Evolutionary conservation across 208 protist species (phyloP), one percentile per base, ranked within the genome.

Genomic region (Acanthamoeba triangularis): DNA sequence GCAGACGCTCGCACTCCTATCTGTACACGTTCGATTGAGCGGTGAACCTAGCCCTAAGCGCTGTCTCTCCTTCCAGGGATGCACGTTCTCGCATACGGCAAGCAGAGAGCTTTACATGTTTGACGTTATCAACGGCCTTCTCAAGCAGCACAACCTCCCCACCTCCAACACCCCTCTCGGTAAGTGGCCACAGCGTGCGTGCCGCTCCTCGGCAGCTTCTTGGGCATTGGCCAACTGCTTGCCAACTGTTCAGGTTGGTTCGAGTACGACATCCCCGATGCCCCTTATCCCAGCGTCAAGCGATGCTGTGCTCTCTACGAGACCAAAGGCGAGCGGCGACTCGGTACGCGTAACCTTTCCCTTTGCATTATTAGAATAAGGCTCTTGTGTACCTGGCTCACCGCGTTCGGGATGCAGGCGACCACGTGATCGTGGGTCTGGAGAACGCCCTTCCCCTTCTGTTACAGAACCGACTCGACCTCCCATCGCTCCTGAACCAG

Each of bases 241-340:
- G 16, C 11, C 25, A 67, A 63, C 37, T 72, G 8, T 44, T 28
- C 28, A 95, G 93, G 93, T 0, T 95, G 93, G 93, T 95, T 69
- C 25, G 93, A 93, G 28, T 95, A 95, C 25, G 44, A 33, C 33
- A 33, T 74, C 13, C 54, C 44, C 4, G 41, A 61, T 7, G 37
- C 8, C 8, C 67, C 90, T 18, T 92, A 82, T n/a, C 92, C 95
- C 4, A n/a, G 13, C 30, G 93, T 96, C 14, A 96, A 96, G 93
- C 85, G 95, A 41, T 67, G 59, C 33, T 96, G 95, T 44, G 63
- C 95, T 47, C 28, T 96, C 33, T 96, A 93, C 87, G 54, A 96
- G 33, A 96, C 93, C 41, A 30, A 47, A 35, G 95, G 95, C 37
- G 95, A 96, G 41, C 4, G 54, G 25, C 69, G 95, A 23, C 52